Evolutionary conservation across 192 early-diverging fungal species (phyloP), one percentile per base, ranked within the genome.

Genomic region (Bifiguratus adelaidae): DNA sequence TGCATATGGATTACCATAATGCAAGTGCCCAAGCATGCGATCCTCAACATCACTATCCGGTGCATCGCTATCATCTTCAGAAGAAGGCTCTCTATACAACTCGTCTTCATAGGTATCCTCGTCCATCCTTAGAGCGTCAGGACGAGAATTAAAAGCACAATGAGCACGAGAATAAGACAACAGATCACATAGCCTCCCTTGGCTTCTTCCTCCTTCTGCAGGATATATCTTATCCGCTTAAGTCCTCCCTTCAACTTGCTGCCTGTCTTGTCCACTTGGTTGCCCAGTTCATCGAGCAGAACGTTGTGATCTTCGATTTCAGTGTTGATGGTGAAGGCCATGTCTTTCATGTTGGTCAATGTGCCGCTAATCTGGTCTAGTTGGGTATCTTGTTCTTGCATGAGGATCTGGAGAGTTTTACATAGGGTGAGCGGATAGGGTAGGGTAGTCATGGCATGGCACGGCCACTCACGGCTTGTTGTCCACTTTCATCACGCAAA

Each of bases 351-450:
- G 41, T 78, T 75, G 7, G 62, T 41, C 2, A 75, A 52, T 13
- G 76, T 78, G 35, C 66, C 65, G 53, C 65, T 62, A 15, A 78
- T 67, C n/a, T 53, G 47, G 26, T 78, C 73, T 47, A 78, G 29
- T 36, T 78, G 76, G 6, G 63, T 55, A 41, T 78, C 76, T 47
- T 78, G 76, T 28, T 78, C 73, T 49, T 70, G 59, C 48, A 78
- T 58, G 29, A 78, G 36, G 23, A 75, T 58, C 72, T 78, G 44
- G 11, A 16, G 15, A 40, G 7, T 35, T 15, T 1, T 45, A 15
- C n/a, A 15, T 34, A 15, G 11, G 32, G 15, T 34, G 11, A 15
- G 15, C 11, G 32, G 32, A 15, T 34, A 13, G 32, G 15, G 32
- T 11, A 34, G 11, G 32, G 11, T 34, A 34, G 15, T 15, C 32